These are phyloP conservation scores for Annulohypoxylon maeteangense DNA, from an alignment of 495 filamentous ascomycete genomes.

Conservation along the genomic window DNA sequence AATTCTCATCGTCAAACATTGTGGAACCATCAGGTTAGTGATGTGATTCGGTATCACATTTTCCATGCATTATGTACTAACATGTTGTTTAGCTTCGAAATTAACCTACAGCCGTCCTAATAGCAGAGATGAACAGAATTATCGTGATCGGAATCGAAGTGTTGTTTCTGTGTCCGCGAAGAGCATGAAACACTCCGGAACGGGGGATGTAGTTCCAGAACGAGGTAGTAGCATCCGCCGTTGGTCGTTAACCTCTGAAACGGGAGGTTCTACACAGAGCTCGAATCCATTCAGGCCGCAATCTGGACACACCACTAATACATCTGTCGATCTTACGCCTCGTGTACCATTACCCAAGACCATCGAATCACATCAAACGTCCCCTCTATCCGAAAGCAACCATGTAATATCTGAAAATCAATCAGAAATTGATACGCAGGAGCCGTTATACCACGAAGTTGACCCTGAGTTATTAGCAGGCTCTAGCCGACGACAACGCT, in stretches of 20 bases:
- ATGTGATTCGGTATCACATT: neutral
- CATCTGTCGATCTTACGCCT: conserved; percentile 53
- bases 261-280: conserved; percentile 50
- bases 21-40: conserved; percentile 35
- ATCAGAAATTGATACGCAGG: neutral
- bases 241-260: conserved; percentile 56
- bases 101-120: conserved; percentile 10
- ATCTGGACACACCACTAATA: conserved; percentile 56
- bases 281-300: conserved; percentile 53
- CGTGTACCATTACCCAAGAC: conserved; percentile 11
- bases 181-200: conserved; percentile 34
- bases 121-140: conserved; percentile 29
- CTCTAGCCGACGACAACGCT: conserved; percentile 5
- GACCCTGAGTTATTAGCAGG: conserved; percentile 26
- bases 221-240: conserved; percentile 50
- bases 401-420: neutral
- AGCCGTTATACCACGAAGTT: conserved; percentile 7
- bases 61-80: conserved; percentile 16
- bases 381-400: neutral
- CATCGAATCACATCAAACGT: neutral
- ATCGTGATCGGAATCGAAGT: conserved; percentile 38
- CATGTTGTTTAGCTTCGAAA: conserved; percentile 21
- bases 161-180: conserved; percentile 29
- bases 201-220: conserved; percentile 40
- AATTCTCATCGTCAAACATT: conserved; percentile 26